These are phyloP conservation scores for Candida insectalens DNA, from an alignment of 805 yeast genomes.

Conservation along the genomic window DNA sequence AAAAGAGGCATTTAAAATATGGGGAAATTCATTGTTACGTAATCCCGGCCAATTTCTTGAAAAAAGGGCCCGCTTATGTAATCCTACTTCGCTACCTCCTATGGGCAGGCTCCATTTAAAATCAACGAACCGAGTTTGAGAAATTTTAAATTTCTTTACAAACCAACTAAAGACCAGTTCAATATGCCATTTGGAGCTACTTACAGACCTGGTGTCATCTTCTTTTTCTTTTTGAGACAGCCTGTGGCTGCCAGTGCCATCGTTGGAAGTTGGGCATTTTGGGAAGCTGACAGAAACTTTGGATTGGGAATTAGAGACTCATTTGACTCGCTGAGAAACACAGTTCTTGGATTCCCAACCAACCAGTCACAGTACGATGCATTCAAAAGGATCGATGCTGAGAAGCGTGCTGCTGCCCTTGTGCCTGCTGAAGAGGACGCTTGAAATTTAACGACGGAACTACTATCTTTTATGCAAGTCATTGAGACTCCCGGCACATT, in stretches of 20 bases:
- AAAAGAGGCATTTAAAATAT: too few species aligned
- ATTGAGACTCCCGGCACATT: too few species aligned
- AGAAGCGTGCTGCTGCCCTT: too few species aligned
- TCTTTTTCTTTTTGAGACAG: conserved; percentile 27
- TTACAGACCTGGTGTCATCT: conserved; percentile 27
- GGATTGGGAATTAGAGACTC: conserved; percentile 22
- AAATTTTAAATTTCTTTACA: too few species aligned
- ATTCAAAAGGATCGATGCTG: conserved; percentile 23
- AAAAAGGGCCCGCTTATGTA: too few species aligned
- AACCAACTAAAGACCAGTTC: not conserved
- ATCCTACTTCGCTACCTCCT: too few species aligned
- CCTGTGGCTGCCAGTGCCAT: conserved; percentile 27
- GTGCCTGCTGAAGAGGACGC: too few species aligned
- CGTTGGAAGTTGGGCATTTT: conserved; percentile 23
- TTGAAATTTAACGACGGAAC: too few species aligned
- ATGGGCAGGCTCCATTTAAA: too few species aligned
- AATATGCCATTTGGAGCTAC: conserved; percentile 18
- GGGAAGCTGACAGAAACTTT: conserved; percentile 27
- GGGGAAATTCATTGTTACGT: too few species aligned
- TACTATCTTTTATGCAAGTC: not conserved
- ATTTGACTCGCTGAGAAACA: conserved; percentile 19
- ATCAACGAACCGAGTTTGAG: too few species aligned
- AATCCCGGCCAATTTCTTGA: too few species aligned
- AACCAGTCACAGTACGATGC: conserved; percentile 18
- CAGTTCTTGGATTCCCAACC: conserved; percentile 25